These are phyloP conservation scores for Ascochyta koolunga DNA, from an alignment of 2,329 filamentous ascomycete species.

Conservation along the genomic window DNA sequence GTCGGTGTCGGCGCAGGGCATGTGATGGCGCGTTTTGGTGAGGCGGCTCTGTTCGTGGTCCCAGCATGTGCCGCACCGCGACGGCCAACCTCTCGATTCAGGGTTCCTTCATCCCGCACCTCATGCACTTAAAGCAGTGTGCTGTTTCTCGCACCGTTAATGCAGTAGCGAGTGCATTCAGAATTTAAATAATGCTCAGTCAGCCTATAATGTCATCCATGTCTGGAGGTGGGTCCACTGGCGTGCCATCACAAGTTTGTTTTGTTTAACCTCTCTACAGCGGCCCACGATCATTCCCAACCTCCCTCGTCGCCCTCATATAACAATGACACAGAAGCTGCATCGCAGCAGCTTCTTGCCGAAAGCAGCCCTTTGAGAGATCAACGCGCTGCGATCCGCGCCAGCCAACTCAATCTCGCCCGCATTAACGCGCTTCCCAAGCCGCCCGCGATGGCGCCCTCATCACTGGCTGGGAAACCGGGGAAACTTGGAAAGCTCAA, in stretches of 20 bases:
- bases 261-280: background rate
- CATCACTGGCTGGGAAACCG: background rate
- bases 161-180: background rate
- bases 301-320: background rate
- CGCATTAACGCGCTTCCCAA: slow-evolving; percentile 18
- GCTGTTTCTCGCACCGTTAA: background rate
- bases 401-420: slow-evolving; percentile 40
- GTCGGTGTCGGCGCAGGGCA: slow-evolving; percentile 15
- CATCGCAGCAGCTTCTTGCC: slow-evolving; percentile 31
- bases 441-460: slow-evolving; percentile 5
- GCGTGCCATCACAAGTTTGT: slow-evolving; percentile 5
- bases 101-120: slow-evolving; percentile 15
- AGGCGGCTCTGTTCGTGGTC: slow-evolving; percentile 2
- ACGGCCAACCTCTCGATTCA: background rate
- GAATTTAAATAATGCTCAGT: background rate
- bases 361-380: slow-evolving; percentile 20
- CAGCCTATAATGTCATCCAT: background rate
- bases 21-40: slow-evolving; percentile 28
- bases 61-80: slow-evolving; percentile 1
- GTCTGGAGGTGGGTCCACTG: background rate
- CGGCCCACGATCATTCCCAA: background rate
- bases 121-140: background rate
- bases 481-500: background rate
- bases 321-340: slow-evolving; percentile 21
- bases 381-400: slow-evolving; percentile 22